A percentile compares a stretch with the other conserved stretches of the same genome.
phyloP scores from a whole-genome alignment of 108 stramenopile genomes.

The Epithemia pelagica region DNA sequence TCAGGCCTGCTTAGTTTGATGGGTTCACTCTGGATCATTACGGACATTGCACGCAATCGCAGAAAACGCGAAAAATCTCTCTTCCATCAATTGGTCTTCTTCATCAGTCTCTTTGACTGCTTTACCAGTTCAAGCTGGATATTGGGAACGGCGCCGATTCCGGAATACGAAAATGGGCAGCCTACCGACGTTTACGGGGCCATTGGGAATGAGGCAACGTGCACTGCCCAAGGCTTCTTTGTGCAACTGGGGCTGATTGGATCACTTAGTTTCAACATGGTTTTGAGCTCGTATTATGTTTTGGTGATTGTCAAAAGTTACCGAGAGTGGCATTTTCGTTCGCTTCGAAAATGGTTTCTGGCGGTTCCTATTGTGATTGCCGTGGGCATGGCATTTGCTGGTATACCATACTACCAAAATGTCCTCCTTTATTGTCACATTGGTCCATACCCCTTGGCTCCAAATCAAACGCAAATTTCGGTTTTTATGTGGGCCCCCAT shows the following conservation, averaged over 20 bases:
- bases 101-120: slow-evolving; percentile 1
- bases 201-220: slow-evolving; percentile 29
- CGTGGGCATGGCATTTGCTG: neutral
- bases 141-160: slow-evolving; percentile 7
- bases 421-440: neutral
- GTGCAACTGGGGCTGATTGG: slow-evolving; percentile 29
- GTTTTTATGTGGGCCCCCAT: neutral
- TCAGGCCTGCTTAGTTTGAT: neutral
- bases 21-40: slow-evolving; percentile 1
- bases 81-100: slow-evolving; percentile 5
- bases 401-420: slow-evolving; percentile 1
- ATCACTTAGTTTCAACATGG: slow-evolving; percentile 39
- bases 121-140: neutral
- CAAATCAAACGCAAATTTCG: neutral
- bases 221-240: slow-evolving; percentile 56
- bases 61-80: neutral
- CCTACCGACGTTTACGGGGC: slow-evolving; percentile 25
- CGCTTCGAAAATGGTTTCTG: slow-evolving; percentile 1
- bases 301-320: slow-evolving; percentile 34
- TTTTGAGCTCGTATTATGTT: slow-evolving; percentile 41
- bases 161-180: slow-evolving; percentile 5
- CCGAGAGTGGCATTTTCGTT: slow-evolving; percentile 9
- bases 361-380: slow-evolving; percentile 1
- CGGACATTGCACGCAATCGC: neutral
- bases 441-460: neutral